Percentiles rank a stretch among this genome's conserved stretches.
These are phyloP conservation scores for Exophiala aquamarina DNA, from an alignment of 2,329 filamentous ascomycete species.

Conservation along the genomic window DNA sequence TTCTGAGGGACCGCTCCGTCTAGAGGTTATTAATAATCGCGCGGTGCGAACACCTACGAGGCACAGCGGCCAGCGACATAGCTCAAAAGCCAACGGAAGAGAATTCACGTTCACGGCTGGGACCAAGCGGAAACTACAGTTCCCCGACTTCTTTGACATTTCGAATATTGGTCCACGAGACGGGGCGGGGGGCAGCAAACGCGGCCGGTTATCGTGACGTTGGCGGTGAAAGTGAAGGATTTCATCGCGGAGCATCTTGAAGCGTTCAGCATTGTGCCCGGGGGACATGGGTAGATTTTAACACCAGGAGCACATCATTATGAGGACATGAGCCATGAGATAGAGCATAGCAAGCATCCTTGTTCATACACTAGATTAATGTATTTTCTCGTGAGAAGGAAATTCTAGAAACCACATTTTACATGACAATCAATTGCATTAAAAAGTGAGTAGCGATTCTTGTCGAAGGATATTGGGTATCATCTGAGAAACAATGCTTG, in stretches of 20 bases:
- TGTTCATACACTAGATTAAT: conserved; percentile 4
- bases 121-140: conserved; percentile 48
- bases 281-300: background rate
- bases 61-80: conserved; percentile 39
- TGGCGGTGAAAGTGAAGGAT: background rate
- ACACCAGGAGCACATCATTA: background rate
- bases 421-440: too few relatives aligned
- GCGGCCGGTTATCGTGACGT: conserved; percentile 41
- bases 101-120: conserved; percentile 42
- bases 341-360: conserved; percentile 22
- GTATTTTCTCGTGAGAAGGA: too few relatives aligned
- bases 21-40: conserved; percentile 45
- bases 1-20: conserved; percentile 37
- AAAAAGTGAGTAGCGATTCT: too few relatives aligned
- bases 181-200: conserved; percentile 40
- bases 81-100: conserved; percentile 36
- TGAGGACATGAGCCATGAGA: conserved; percentile 19
- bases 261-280: conserved; percentile 2
- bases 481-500: too few relatives aligned
- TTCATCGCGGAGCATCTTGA: background rate
- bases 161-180: conserved; percentile 44
- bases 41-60: conserved; percentile 41
- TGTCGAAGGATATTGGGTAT: too few relatives aligned
- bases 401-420: too few relatives aligned
- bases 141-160: conserved; percentile 52